Evolutionary conservation across 805 yeast genomes (phyloP), one percentile per base, ranked within the genome.

Genomic region (Trichomonascus vanleenenianus): DNA sequence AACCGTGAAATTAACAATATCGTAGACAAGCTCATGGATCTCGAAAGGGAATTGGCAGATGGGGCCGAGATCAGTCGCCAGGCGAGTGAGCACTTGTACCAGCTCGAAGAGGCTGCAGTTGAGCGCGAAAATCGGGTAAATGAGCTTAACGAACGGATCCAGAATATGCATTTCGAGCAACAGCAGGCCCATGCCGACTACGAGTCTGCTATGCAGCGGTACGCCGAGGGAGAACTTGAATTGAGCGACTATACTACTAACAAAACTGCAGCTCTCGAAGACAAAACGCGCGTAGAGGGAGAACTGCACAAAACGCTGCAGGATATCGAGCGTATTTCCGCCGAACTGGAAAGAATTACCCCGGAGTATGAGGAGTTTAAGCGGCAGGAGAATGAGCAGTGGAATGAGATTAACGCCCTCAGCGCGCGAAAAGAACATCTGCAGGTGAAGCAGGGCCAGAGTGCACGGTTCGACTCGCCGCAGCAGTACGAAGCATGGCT

Each of bases 1-100:
- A 93, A 84, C 57, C 73, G 91, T 42, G 97, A 93, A 61, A 63
- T 84, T 45, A 71, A 68, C 39, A 81, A 78, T 35, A 65, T 86
- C 20, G 76, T 74, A 25, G 72, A 72, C 16, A 74, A 76, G 39
- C 75, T 85, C 27, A 88, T 79, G 44, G 65, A 62, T 12, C 65
- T 83, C 37, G 91, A 84, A 42, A 69, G 67, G 19, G 75, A 74
- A 25, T 10, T 27, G 33, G n/a, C 30, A 8, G 41, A 39, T 7
- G 45, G 40, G 6, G 40, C 30, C 30, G 40, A 43, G 20, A 36
- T 16, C 27, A 36, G 22, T 36, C 25, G 31, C n/a, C 37, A 20
- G n/a, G 25, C 20, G 30, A 35, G 45, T 14, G 53, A 46, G 5
- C 39, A 34, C 7, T 14, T 31, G 15, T 31, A 40, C 37, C 11